phyloP scores from a whole-genome alignment of 345 rosid genomes.

The Nephelium lappaceum region DNA sequence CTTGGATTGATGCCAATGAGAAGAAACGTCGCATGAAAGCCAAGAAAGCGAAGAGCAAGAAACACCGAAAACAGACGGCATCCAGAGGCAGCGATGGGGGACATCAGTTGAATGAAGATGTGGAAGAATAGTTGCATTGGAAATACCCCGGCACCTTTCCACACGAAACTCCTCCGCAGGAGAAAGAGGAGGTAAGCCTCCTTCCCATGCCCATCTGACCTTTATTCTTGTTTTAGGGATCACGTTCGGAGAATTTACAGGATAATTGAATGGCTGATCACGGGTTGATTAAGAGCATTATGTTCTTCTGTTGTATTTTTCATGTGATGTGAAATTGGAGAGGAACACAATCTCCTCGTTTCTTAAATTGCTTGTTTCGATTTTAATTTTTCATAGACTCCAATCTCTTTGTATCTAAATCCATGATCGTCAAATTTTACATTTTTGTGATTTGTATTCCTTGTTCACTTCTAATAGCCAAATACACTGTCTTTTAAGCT shows the following conservation, averaged over 20 bases:
- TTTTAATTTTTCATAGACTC: slow-evolving; percentile 31
- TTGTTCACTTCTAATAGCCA: background rate
- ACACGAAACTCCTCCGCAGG: slow-evolving; percentile 8
- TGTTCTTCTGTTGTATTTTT: slow-evolving; percentile 41
- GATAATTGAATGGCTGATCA: slow-evolving; percentile 32
- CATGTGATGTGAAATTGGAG: slow-evolving; percentile 46
- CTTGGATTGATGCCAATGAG: slow-evolving; percentile 91
- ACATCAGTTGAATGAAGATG: slow-evolving; percentile 45
- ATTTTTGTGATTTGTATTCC: slow-evolving; percentile 38
- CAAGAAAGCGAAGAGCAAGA: slow-evolving; percentile 87
- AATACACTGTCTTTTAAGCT: background rate
- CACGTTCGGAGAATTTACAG: slow-evolving; percentile 27
- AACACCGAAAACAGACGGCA: slow-evolving; percentile 59
- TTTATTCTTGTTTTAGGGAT: slow-evolving; percentile 20
- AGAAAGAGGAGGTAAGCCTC: slow-evolving; percentile 32
- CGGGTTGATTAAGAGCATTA: slow-evolving; percentile 32
- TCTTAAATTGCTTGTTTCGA: slow-evolving; percentile 26
- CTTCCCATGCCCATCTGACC: slow-evolving; percentile 33
- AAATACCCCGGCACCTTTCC: background rate
- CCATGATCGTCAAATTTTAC: slow-evolving; percentile 29
- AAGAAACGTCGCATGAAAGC: slow-evolving; percentile 94
- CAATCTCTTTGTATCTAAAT: slow-evolving; percentile 42
- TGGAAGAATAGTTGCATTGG: slow-evolving; percentile 41
- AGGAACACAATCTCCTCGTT: slow-evolving; percentile 31
- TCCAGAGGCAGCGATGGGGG: slow-evolving; percentile 50